A percentile compares a stretch with the other conserved stretches of the same genome.
Evolutionary conservation across 345 rosid species (phyloP).

Genomic region (Stellera chamaejasme): DNA sequence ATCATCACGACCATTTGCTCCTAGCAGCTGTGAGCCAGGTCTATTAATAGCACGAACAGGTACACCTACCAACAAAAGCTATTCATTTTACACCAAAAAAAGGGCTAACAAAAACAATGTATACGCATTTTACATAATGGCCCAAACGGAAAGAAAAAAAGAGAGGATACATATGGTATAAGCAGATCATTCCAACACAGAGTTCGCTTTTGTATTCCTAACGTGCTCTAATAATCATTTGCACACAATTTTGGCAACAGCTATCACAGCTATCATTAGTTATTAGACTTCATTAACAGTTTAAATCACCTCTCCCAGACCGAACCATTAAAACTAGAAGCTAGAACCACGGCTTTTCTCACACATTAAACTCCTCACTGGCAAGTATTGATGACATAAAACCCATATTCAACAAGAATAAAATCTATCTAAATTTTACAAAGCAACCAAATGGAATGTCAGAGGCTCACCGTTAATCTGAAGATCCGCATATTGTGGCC

Average conservation of each 20-base stretch:
- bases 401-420: background rate
- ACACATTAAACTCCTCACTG: background rate
- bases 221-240: too few relatives aligned
- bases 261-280: too few relatives aligned
- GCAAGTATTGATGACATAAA: background rate
- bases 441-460: conserved; percentile 1
- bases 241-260: too few relatives aligned
- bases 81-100: background rate
- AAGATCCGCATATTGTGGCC: conserved; percentile 93
- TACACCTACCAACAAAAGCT: conserved; percentile 30
- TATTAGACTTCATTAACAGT: too few relatives aligned
- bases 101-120: conserved; percentile 3
- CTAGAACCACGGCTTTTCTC: too few relatives aligned
- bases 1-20: conserved; percentile 97
- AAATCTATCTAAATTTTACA: too few relatives aligned
- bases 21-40: conserved; percentile 82
- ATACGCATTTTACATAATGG: conserved; percentile 1
- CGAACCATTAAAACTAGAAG: too few relatives aligned
- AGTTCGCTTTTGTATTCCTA: background rate
- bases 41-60: conserved; percentile 78
- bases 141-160: background rate
- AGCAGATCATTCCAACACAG: background rate
- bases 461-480: conserved; percentile 80
- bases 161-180: background rate
- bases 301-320: too few relatives aligned